Conservation (phyloP, 805 yeast genomes). For the Candida orba region DNA sequence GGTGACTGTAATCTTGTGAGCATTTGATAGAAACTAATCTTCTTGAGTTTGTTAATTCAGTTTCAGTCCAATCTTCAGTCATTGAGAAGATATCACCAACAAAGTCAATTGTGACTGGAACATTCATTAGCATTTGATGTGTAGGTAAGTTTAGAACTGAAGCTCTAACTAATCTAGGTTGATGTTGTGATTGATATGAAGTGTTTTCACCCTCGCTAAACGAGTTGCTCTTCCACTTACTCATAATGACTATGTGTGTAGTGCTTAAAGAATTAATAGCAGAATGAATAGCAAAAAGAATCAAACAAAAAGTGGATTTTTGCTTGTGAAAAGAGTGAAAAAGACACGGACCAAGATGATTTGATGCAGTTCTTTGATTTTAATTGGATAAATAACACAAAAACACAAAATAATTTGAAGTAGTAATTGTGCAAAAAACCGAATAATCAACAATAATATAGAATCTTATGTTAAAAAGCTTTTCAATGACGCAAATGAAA, state of each 20-base stretch:
- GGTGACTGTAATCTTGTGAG: slow-evolving; percentile 26
- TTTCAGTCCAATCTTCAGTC: slow-evolving; percentile 39
- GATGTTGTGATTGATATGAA: not conserved
- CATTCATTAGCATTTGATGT: slow-evolving; percentile 5
- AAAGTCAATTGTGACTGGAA: slow-evolving; percentile 14
- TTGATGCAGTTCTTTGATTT: too few relatives aligned
- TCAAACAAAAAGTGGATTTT: too few relatives aligned
- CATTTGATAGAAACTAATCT: slow-evolving; percentile 43
- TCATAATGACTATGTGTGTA: not conserved
- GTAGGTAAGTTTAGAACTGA: slow-evolving; percentile 4
- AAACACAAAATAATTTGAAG: too few relatives aligned
- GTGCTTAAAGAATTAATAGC: too few relatives aligned
- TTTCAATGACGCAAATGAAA: too few relatives aligned
- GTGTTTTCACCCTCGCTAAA: not conserved
- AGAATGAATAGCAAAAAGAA: too few relatives aligned
- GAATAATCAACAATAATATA: too few relatives aligned
- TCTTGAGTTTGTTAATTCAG: slow-evolving; percentile 35
- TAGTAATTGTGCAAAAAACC: too few relatives aligned
- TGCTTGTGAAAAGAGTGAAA: too few relatives aligned
- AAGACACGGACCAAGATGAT: too few relatives aligned
- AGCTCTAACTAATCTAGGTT: slow-evolving; percentile 13
- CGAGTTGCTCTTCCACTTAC: slow-evolving; percentile 5
- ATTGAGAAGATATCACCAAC: slow-evolving; percentile 20
- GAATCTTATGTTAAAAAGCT: too few relatives aligned
- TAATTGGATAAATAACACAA: too few relatives aligned